Evolutionary conservation across 345 rosid species (phyloP).

Genomic region (Noccaea bulbosa): DNA sequence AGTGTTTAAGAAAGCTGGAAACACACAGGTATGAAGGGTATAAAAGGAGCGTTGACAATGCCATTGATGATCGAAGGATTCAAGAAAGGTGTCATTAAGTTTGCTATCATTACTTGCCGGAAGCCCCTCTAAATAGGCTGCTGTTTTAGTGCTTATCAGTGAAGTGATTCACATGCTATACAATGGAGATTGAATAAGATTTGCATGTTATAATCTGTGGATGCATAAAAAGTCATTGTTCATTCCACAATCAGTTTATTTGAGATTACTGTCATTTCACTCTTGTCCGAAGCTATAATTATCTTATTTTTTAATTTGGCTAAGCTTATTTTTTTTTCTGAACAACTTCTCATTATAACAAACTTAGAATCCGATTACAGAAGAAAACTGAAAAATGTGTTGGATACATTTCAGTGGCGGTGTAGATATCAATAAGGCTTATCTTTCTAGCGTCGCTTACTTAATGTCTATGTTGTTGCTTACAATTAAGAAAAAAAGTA

Average conservation of each 20-base stretch:
- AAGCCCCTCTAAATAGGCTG: slow-evolving; percentile 49
- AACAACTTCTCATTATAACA: no score
- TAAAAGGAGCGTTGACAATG: slow-evolving; percentile 86
- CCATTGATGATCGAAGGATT: slow-evolving; percentile 92
- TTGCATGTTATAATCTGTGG: neutral
- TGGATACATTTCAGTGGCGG: no score
- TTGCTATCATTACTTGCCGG: slow-evolving; percentile 72
- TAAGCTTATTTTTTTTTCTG: no score
- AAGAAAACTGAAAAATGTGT: no score
- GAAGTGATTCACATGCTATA: slow-evolving; percentile 6
- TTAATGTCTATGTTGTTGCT: no score
- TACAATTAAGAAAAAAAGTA: no score
- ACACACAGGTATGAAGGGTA: slow-evolving; percentile 64
- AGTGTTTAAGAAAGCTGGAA: neutral
- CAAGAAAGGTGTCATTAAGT: slow-evolving; percentile 83
- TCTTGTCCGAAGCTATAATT: neutral
- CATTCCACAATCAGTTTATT: neutral
- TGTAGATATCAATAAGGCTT: no score
- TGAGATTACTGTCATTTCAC: neutral
- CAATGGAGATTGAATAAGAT: slow-evolving; percentile 22
- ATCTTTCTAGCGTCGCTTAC: no score
- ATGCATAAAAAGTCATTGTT: slow-evolving; percentile 4
- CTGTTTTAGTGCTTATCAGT: slow-evolving; percentile 2
- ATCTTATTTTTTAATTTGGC: no score
- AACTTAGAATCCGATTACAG: no score